Evolutionary conservation across 2,329 filamentous ascomycete species (phyloP), one percentile per base, ranked within the genome.

Genomic region (Xylaria sp.): DNA sequence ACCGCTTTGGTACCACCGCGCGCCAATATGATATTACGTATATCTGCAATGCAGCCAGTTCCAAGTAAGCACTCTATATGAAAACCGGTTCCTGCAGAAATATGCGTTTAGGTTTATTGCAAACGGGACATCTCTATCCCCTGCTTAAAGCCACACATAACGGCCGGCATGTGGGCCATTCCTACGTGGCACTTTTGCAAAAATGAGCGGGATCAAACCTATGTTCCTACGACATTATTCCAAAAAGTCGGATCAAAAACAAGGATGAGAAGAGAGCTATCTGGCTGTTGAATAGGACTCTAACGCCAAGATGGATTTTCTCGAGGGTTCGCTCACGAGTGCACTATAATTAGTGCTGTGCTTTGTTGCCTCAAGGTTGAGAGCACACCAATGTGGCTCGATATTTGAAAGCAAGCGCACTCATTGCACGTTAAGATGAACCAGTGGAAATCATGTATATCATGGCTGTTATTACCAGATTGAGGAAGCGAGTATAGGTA

Each of bases 71-170:
- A 61, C 57, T 61, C 6, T 38, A 56, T 17, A 56, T 61, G 40
- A 65, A 60, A 54, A 42, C 33, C 28, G 36, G 20, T 60, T 65
- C 20, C 49, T 56, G 57, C 57, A 61, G 48, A 42, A 20, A 20
- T 20, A 31, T 17, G 23, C 17, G 9, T 38, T 23, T 42, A 20
- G 36, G 54, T 7, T 28, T 26, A 1, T n/a, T 38, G 54, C 23
- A 53, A 33, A 44, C 17, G 26, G n/a, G 36, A 46, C 11, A 20
- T 59, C n/a, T 7, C 4, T 11, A 36, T 23, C 15, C 46, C 46
- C 46, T 59, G 40, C n/a, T 17, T 11, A 26, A n/a, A 49, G 53
- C 36, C 53, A 59, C 28, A 17, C 61, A 44, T 42, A 31, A 59
- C 23, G 44, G 44, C 17, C 46, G 23, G 23, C 23, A 11, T 31